Evolutionary conservation across 176 grass and related monocot genomes (phyloP).

Genomic region (Triticum monococcum): DNA sequence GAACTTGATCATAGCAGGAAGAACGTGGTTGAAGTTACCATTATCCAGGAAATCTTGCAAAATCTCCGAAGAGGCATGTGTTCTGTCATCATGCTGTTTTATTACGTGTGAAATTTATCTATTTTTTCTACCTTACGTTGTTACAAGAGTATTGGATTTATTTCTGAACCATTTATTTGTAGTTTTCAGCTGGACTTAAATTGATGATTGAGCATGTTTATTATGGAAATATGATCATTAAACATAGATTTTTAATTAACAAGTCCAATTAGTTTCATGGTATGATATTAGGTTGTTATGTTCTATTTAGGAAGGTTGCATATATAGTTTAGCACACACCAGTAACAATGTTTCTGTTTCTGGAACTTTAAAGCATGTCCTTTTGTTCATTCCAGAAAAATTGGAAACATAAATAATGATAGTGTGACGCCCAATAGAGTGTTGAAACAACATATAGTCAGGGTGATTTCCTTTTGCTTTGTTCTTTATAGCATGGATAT

Average conservation of each 20-base stretch:
- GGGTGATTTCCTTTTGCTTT: neutral
- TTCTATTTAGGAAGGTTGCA: neutral
- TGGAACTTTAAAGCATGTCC: neutral
- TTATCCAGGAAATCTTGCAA: conserved; percentile 46
- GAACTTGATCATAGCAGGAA: conserved; percentile 50
- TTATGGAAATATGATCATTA: neutral
- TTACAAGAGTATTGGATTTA: neutral
- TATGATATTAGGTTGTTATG: neutral
- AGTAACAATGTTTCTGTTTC: conserved; percentile 18
- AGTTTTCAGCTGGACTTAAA: neutral
- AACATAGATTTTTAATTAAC: neutral
- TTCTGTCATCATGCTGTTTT: neutral
- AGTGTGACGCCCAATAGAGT: neutral
- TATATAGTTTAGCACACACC: neutral
- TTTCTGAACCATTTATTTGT: neutral
- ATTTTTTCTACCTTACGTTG: neutral
- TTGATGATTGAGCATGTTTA: neutral
- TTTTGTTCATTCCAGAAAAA: neutral
- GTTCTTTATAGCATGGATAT: conserved; percentile 11
- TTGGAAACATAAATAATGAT: neutral
- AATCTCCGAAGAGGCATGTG: conserved; percentile 47
- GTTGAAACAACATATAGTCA: neutral
- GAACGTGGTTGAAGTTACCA: conserved; percentile 60
- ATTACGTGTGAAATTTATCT: neutral
- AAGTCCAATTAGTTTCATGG: neutral